Conservation (phyloP, 306 rosid species). For the Fragaria nilgerrensis region DNA sequence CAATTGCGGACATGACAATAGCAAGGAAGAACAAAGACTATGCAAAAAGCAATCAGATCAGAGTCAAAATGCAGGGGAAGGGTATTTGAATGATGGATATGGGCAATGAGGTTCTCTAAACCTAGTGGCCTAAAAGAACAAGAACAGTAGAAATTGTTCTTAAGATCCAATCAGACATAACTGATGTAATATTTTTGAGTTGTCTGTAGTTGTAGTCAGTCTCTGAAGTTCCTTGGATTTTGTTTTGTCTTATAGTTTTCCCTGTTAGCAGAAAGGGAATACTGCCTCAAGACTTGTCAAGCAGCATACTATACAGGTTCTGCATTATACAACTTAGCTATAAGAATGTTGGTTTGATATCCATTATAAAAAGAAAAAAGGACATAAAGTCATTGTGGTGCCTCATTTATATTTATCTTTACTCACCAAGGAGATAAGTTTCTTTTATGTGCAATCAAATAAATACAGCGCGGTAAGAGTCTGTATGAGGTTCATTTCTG, state of each 20-base stretch:
- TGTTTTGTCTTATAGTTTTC: background rate
- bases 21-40: conserved; percentile 74
- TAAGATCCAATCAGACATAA: conserved; percentile 15
- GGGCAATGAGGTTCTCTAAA: conserved; percentile 71
- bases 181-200: conserved; percentile 18
- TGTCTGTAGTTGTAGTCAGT: background rate
- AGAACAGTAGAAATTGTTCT: background rate
- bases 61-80: conserved; percentile 57
- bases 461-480: background rate
- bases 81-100: conserved; percentile 88
- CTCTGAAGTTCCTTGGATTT: background rate
- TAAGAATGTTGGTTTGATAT: too few species aligned
- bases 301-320: background rate
- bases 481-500: background rate
- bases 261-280: background rate
- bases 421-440: background rate
- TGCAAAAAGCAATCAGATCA: conserved; percentile 61
- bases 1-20: conserved; percentile 58
- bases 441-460: background rate
- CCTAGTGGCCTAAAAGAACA: conserved; percentile 55
- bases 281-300: background rate
- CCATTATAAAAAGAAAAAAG: too few species aligned
- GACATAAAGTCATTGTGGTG: too few species aligned
- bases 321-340: too few species aligned
- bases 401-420: too few species aligned